Evolutionary conservation across 805 yeast species (phyloP).

Genomic region (Kuraishia molischiana): DNA sequence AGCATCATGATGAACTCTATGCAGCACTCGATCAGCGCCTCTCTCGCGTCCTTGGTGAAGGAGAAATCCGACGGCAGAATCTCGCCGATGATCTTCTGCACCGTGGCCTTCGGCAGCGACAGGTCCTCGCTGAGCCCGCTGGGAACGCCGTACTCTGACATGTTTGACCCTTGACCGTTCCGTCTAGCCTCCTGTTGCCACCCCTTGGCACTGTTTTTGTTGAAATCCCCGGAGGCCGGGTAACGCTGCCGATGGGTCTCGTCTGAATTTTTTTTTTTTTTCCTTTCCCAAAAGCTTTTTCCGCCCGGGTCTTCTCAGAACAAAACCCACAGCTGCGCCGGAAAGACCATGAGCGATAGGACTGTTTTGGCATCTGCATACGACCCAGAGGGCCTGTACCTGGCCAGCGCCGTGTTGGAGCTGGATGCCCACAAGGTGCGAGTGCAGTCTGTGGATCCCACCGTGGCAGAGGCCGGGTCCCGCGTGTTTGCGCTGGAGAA

Average conservation of each 20-base stretch:
- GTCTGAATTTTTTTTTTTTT: too few species aligned
- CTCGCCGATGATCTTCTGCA: slow-evolving; percentile 87
- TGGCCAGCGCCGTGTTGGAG: slow-evolving; percentile 58
- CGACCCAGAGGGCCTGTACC: slow-evolving; percentile 51
- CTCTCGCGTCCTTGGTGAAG: slow-evolving; percentile 88
- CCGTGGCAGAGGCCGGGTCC: slow-evolving; percentile 20
- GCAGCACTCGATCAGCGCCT: slow-evolving; percentile 91
- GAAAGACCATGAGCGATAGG: too few species aligned
- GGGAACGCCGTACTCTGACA: slow-evolving; percentile 10
- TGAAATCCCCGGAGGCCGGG: not conserved
- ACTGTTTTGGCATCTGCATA: slow-evolving; percentile 29
- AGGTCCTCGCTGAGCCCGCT: slow-evolving; percentile 16
- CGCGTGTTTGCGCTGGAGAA: slow-evolving; percentile 42
- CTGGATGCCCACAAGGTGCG: slow-evolving; percentile 63
- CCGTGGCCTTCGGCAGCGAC: slow-evolving; percentile 61
- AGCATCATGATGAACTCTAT: slow-evolving; percentile 92
- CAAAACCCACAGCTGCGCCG: too few species aligned
- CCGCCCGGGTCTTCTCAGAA: too few species aligned
- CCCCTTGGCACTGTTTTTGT: not conserved
- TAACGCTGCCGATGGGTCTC: not conserved
- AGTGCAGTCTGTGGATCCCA: slow-evolving; percentile 41
- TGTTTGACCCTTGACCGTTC: not conserved
- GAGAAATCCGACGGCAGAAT: slow-evolving; percentile 82
- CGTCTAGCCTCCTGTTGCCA: not conserved
- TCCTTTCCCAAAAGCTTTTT: too few species aligned